Evolutionary conservation across 2,329 filamentous ascomycete species (phyloP).

Genomic region (Apiospora koreana): DNA sequence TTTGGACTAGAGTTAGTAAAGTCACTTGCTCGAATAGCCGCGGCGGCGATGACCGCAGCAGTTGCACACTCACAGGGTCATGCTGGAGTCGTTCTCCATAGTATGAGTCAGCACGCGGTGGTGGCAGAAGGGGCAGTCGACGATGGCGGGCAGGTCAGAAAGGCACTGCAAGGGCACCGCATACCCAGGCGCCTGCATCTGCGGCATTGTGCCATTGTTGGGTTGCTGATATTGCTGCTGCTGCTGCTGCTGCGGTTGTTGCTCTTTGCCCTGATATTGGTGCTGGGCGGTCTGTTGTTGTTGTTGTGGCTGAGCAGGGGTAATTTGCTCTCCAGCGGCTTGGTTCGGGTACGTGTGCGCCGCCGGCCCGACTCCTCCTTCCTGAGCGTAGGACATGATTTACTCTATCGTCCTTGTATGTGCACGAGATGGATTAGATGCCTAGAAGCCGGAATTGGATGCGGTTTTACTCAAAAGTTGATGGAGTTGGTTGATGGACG

Average conservation of each 20-base stretch:
- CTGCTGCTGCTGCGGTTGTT: neutral
- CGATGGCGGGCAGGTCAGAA: constrained; percentile 11
- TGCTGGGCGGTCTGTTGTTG: neutral
- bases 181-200: neutral
- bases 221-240: too few relatives aligned
- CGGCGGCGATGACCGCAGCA: neutral
- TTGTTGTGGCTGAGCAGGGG: constrained; percentile 8
- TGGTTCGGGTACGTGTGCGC: neutral
- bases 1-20: neutral
- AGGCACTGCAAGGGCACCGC: neutral
- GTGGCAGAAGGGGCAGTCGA: constrained; percentile 19
- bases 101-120: constrained; percentile 15
- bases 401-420: neutral
- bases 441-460: neutral
- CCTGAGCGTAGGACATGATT: neutral
- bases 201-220: neutral
- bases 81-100: constrained; percentile 16
- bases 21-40: neutral
- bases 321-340: neutral
- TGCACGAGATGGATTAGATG: neutral
- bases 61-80: constrained; percentile 16
- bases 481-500: neutral
- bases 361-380: neutral
- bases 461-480: neutral
- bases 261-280: neutral